Evolutionary conservation across 2,329 filamentous ascomycete species (phyloP).

Genomic region (Stachybotrys elegans): DNA sequence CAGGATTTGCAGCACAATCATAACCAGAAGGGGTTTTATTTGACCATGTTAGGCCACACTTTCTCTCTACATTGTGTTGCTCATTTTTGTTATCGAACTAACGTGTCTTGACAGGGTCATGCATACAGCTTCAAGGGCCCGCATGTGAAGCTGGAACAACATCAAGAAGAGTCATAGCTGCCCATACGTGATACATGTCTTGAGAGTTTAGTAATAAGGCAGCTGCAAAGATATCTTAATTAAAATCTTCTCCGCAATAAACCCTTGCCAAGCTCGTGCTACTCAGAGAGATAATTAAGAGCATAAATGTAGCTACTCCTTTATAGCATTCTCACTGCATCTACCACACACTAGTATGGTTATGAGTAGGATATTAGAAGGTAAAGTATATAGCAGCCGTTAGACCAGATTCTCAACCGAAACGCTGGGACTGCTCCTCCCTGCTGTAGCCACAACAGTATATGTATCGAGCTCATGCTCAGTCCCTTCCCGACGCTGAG

Average conservation of each 20-base stretch:
- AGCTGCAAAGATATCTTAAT: no score
- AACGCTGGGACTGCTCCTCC: not conserved
- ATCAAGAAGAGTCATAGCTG: no score
- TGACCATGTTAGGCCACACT: not conserved
- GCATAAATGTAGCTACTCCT: no score
- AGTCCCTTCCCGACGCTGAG: not conserved
- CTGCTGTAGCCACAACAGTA: not conserved
- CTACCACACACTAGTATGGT: no score
- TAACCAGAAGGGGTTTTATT: not conserved
- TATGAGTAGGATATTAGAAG: not conserved
- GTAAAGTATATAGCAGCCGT: not conserved
- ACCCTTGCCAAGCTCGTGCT: no score
- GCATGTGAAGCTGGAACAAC: not conserved
- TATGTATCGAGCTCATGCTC: not conserved
- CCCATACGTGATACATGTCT: no score
- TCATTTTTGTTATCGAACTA: not conserved
- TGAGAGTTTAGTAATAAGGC: no score
- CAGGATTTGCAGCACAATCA: not conserved
- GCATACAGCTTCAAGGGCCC: not conserved
- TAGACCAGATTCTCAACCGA: not conserved
- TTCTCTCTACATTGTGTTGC: not conserved
- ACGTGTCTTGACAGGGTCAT: not conserved
- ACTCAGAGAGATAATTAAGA: no score
- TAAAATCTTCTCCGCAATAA: no score
- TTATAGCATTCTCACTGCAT: no score